phyloP scores from a whole-genome alignment of 2,329 filamentous ascomycete genomes.

The Coniosporium uncinatum region DNA sequence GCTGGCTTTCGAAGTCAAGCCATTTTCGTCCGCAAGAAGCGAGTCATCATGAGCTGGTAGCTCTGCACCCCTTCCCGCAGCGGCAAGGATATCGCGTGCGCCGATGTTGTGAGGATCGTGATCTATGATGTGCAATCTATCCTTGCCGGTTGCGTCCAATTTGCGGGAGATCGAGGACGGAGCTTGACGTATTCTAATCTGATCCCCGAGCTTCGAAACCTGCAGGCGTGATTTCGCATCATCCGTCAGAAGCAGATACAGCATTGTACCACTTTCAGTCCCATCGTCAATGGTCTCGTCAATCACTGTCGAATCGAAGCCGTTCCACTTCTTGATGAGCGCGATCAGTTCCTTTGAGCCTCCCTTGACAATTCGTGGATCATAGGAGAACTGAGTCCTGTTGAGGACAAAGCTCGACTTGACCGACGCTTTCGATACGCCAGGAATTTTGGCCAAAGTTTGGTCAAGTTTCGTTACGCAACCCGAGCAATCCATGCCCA shows the following conservation, averaged over 20 bases:
- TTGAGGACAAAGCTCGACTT: slow-evolving; percentile 2
- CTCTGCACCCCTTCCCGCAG: not conserved
- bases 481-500: slow-evolving; percentile 1
- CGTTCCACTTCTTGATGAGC: slow-evolving; percentile 1
- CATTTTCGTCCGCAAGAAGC: not conserved
- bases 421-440: not conserved
- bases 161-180: not conserved
- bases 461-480: slow-evolving; percentile 1
- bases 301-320: not conserved
- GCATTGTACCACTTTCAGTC: not conserved
- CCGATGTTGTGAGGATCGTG: not conserved
- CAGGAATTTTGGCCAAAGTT: not conserved
- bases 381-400: not conserved
- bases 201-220: not conserved
- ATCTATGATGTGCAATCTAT: not conserved
- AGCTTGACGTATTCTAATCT: too few relatives aligned
- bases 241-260: not conserved
- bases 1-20: not conserved
- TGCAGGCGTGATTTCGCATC: not conserved
- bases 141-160: too few relatives aligned
- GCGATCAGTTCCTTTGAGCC: slow-evolving; percentile 1
- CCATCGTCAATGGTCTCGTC: slow-evolving; percentile 1
- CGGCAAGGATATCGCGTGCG: not conserved
- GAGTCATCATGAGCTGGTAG: not conserved
- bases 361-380: not conserved